Conservation (phyloP, 176 grass and related monocot species). For the Juncus inflexus region DNA sequence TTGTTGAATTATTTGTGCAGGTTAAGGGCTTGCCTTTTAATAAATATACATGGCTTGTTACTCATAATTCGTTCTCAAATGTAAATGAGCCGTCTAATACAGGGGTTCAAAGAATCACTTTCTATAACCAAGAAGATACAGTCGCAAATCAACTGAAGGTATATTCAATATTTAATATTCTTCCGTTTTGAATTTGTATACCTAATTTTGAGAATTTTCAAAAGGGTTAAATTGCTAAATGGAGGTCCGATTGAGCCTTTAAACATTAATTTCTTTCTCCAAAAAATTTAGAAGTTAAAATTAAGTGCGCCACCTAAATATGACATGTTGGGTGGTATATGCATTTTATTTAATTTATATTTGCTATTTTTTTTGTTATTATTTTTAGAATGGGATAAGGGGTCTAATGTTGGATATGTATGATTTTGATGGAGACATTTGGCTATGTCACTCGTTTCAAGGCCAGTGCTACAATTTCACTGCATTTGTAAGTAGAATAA, state of each 20-base stretch:
- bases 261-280: no score
- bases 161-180: constrained; percentile 19
- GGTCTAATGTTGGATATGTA: constrained; percentile 98
- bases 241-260: no score
- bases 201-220: no score
- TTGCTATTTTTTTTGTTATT: not conserved
- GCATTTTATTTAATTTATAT: no score
- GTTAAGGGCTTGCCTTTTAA: constrained; percentile 79
- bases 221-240: no score
- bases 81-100: constrained; percentile 70
- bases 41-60: constrained; percentile 88
- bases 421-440: constrained; percentile 75
- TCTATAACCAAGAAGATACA: constrained; percentile 97
- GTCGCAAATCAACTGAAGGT: constrained; percentile 89
- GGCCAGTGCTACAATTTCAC: constrained; percentile 98
- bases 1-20: constrained; percentile 30
- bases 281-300: no score
- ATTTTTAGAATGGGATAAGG: constrained; percentile 70
- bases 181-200: no score
- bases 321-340: no score
- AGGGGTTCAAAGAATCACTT: constrained; percentile 74
- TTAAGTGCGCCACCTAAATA: no score
- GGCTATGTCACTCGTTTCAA: constrained; percentile 94
- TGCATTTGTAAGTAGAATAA: constrained; percentile 61
- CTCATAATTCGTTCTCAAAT: constrained; percentile 97